phyloP scores from a whole-genome alignment of 257 asterid species.

The Henckelia pumila region DNA sequence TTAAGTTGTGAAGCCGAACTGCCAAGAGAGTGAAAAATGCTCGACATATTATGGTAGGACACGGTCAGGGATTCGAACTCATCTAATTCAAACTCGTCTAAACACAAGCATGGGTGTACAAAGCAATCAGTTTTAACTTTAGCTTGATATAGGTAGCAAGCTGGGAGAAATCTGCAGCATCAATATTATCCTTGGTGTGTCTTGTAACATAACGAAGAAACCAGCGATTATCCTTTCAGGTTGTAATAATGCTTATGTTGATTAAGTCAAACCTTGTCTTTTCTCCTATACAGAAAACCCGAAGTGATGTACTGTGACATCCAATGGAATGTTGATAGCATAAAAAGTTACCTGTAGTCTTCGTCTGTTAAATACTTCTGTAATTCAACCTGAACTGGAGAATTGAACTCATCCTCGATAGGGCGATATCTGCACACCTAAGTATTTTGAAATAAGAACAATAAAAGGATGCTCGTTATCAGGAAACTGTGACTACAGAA shows the following conservation, averaged over 20 bases:
- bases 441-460: slow-evolving; percentile 20
- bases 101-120: background rate
- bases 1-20: background rate
- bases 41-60: background rate
- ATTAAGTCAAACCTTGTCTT: background rate
- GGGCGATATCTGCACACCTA: slow-evolving; percentile 89
- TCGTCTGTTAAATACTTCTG: slow-evolving; percentile 83
- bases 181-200: background rate
- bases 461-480: slow-evolving; percentile 15
- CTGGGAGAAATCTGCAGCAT: background rate
- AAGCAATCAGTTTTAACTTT: background rate
- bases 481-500: background rate
- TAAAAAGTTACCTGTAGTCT: slow-evolving; percentile 64
- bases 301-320: background rate
- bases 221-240: background rate
- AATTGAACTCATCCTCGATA: slow-evolving; percentile 81
- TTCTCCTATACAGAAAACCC: slow-evolving; percentile 1
- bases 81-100: too few relatives aligned
- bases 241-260: background rate
- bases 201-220: background rate
- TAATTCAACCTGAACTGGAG: slow-evolving; percentile 69
- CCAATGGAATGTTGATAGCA: background rate
- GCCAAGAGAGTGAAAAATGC: background rate
- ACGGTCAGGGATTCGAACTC: background rate
- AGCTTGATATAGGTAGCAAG: background rate